These are phyloP conservation scores for Capillidium rhysosporum DNA, from an alignment of 371 early-diverging fungal genomes.

Conservation along the genomic window DNA sequence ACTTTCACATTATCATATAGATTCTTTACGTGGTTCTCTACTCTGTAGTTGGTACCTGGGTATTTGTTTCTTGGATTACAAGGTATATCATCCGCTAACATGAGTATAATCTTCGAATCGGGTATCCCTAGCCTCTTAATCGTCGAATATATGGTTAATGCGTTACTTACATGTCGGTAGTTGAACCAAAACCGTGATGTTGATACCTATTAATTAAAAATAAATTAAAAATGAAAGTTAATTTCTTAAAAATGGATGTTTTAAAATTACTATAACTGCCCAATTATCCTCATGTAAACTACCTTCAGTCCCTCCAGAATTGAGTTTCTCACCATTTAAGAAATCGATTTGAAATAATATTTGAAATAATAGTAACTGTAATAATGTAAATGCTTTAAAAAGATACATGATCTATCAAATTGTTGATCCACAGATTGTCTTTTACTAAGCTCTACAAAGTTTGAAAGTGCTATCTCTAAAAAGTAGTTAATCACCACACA, in stretches of 20 bases:
- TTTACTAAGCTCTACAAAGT: too few relatives aligned
- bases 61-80: slow-evolving; percentile 86
- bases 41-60: slow-evolving; percentile 85
- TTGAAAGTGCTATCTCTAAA: too few relatives aligned
- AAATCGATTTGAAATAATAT: too few relatives aligned
- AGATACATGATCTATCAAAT: too few relatives aligned
- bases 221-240: background rate
- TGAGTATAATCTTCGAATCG: slow-evolving; percentile 90
- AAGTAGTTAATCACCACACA: too few relatives aligned
- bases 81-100: slow-evolving; percentile 94
- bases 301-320: too few relatives aligned
- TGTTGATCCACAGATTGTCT: too few relatives aligned
- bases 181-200: slow-evolving; percentile 97
- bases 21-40: slow-evolving; percentile 21
- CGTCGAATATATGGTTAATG: slow-evolving; percentile 86
- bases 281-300: slow-evolving; percentile 76
- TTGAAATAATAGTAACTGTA: too few relatives aligned
- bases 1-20: slow-evolving; percentile 45
- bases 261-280: slow-evolving; percentile 63
- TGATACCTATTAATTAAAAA: slow-evolving; percentile 40
- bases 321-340: too few relatives aligned
- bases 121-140: slow-evolving; percentile 96
- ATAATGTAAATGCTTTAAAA: too few relatives aligned
- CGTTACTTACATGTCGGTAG: slow-evolving; percentile 89
- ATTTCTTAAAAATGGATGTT: background rate